These are phyloP conservation scores for Neonectria faginata DNA, from an alignment of 2,329 filamentous ascomycete genomes.

Conservation along the genomic window DNA sequence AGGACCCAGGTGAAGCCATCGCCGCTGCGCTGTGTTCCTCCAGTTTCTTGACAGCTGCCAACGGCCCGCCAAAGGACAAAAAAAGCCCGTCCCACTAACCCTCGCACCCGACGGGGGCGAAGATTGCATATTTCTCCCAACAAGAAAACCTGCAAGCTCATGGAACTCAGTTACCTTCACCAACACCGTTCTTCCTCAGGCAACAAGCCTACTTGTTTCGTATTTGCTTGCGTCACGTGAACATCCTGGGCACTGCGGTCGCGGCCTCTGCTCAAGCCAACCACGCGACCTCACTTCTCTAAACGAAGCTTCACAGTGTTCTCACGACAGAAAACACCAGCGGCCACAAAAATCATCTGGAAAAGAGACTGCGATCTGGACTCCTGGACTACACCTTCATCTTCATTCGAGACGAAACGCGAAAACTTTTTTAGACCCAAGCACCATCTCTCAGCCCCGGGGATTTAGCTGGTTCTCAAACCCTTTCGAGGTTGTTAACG, in stretches of 20 bases:
- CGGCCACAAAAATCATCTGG: not conserved
- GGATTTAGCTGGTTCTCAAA: not conserved
- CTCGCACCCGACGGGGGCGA: not conserved
- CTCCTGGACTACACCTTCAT: not conserved
- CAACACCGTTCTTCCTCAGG: not conserved
- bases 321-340: not conserved
- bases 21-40: not conserved
- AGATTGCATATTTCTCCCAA: not conserved
- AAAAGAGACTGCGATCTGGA: not conserved
- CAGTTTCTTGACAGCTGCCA: not conserved
- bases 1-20: not conserved
- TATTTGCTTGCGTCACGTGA: slow-evolving; percentile 6
- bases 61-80: not conserved
- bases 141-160: not conserved
- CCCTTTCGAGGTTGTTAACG: not conserved
- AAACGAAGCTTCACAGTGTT: not conserved
- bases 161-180: not conserved
- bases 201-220: not conserved
- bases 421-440: too few relatives aligned
- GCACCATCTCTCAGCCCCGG: not conserved
- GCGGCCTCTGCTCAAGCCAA: slow-evolving; percentile 6
- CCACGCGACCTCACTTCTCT: slow-evolving; percentile 3
- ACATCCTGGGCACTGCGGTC: not conserved
- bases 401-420: not conserved
- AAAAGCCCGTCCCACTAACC: not conserved